A percentile compares a stretch with the other conserved stretches of the same genome.
phyloP scores from a whole-genome alignment of 306 rosid species.

The Lathyrus oleraceus region DNA sequence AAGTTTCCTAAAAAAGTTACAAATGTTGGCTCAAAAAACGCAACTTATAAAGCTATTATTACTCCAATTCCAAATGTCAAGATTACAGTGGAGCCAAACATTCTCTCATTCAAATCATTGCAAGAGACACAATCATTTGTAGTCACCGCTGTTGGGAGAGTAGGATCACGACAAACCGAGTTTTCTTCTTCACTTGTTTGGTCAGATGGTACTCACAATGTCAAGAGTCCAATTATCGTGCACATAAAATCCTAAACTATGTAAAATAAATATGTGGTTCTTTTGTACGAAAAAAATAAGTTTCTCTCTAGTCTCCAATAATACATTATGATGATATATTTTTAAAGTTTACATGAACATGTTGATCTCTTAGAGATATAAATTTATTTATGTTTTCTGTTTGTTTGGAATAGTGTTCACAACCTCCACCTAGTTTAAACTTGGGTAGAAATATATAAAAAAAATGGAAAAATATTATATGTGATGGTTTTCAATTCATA shows the following conservation, averaged over 20 bases:
- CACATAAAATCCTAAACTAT: neutral
- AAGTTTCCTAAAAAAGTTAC: slow-evolving; percentile 1
- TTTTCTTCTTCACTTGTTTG: neutral
- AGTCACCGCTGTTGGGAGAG: neutral
- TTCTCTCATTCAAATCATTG: neutral
- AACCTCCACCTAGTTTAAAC: too few species aligned
- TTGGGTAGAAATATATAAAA: too few species aligned
- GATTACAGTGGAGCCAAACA: neutral
- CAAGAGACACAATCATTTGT: slow-evolving; percentile 9
- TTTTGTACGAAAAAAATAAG: neutral
- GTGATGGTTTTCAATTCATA: too few species aligned
- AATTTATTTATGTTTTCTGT: too few species aligned
- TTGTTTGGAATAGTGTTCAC: too few species aligned
- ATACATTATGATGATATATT: too few species aligned
- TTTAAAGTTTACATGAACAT: too few species aligned
- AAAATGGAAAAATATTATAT: too few species aligned
- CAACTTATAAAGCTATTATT: neutral
- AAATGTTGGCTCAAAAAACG: neutral
- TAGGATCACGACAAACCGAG: neutral
- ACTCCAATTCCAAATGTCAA: neutral
- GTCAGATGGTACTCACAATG: neutral
- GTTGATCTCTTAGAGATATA: too few species aligned
- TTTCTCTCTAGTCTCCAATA: too few species aligned
- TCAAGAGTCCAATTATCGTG: neutral
- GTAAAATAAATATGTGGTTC: neutral